A percentile compares a stretch with the other conserved stretches of the same genome.
Conservation (phyloP, 2,329 filamentous ascomycete species). For the Hypoxylon sp. region DNA sequence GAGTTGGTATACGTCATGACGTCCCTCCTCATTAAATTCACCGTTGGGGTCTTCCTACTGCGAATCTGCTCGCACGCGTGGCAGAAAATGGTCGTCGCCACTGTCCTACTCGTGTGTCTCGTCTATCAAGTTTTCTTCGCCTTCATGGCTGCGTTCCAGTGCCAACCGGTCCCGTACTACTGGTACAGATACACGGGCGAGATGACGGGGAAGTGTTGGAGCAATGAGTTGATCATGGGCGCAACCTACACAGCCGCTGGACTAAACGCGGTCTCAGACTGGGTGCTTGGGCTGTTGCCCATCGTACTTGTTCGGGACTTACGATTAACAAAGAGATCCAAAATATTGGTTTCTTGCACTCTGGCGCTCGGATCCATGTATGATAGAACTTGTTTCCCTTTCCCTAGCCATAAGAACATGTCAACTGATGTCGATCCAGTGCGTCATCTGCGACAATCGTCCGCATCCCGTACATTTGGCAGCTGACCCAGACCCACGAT, state of each 20-base stretch:
- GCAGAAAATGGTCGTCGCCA: conserved; percentile 56
- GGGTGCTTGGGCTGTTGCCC: conserved; percentile 57
- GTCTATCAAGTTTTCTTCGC: conserved; percentile 56
- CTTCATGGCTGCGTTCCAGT: conserved; percentile 59
- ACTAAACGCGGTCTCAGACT: conserved; percentile 55
- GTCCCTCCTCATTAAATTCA: conserved; percentile 58
- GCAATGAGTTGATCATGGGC: conserved; percentile 50
- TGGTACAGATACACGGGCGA: conserved; percentile 56
- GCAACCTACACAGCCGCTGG: conserved; percentile 57
- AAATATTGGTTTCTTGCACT: conserved; percentile 54
- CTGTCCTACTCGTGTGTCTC: conserved; percentile 52
- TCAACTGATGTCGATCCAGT: conserved; percentile 40
- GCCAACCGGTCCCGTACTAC: conserved; percentile 57
- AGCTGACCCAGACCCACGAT: conserved; percentile 56
- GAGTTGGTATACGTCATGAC: conserved; percentile 59
- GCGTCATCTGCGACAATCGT: conserved; percentile 61
- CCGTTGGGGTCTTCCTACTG: conserved; percentile 58
- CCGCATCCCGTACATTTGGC: conserved; percentile 60
- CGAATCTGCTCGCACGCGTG: conserved; percentile 55
- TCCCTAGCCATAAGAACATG: not conserved
- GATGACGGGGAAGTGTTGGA: conserved; percentile 54
- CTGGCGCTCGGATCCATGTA: conserved; percentile 58
- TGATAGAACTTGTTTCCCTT: conserved; percentile 34
- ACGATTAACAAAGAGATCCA: conserved; percentile 55
- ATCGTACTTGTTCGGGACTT: conserved; percentile 57